Base-by-base conservation (phyloP, 768 basidiomycete species). In the Mycena crocata region DNA sequence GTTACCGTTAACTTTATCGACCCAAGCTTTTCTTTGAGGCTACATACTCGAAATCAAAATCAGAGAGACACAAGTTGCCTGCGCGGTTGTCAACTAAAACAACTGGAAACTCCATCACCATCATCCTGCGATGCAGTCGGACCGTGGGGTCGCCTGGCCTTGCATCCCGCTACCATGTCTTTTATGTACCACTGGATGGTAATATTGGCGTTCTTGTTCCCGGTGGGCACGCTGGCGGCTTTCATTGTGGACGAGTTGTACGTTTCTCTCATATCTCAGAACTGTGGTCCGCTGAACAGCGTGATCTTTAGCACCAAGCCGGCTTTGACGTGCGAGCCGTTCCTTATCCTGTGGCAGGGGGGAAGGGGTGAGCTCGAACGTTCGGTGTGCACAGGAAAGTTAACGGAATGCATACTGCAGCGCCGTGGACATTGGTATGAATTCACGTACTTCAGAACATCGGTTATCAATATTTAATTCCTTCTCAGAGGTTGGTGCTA, bases 371-470 rank as follows among this genome's bases (percentile, higher is more conserved):
- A 46, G 66, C 40, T 15, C 15, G 23, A 26, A 23, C 24, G 0
- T 23, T 1, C 24, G 7, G 12, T 37, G 35, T 51, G 7, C 32
- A n/a, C 3, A 3, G 10, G 23, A 32, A 42, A 28, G 17, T 15
- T 40, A 9, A 37, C 30, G 10, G 12, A 37, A 24, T 8, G 37
- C n/a, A 46, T 37, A 15, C 26, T 24, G 30, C 32, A 67, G 66
- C 66, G 12, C 66, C 66, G 4, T 67, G 66, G 66, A 67, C 66
- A 62, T 45, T 67, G 60, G 66, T 62, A 32, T 32, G 59, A 19
- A n/a, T 19, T 57, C 40, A 42, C 28, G 2, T 50, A 42, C n/a
- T n/a, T n/a, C n/a, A n/a, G n/a, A n/a, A n/a, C n/a, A n/a, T n/a
- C n/a, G n/a, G n/a, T n/a, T n/a, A n/a, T n/a, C n/a, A n/a, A n/a